These are phyloP conservation scores for Atractiella rhizophila DNA, from an alignment of 768 basidiomycete species.

Conservation along the genomic window DNA sequence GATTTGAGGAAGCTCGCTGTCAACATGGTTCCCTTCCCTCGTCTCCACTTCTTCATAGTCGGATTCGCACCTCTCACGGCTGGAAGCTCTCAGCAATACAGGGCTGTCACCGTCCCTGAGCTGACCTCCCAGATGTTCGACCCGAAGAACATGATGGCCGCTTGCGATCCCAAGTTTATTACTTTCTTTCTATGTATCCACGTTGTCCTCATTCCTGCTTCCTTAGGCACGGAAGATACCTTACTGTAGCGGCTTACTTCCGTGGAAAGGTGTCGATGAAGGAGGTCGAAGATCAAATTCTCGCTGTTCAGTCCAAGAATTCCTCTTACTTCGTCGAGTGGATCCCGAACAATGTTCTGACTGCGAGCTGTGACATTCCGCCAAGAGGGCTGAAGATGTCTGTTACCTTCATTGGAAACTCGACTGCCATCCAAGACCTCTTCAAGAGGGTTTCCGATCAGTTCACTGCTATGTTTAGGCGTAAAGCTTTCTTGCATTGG, in stretches of 20 bases:
- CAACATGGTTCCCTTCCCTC: slow-evolving; percentile 91
- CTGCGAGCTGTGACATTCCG: slow-evolving; percentile 19
- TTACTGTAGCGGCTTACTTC: slow-evolving; percentile 70
- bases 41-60: slow-evolving; percentile 86
- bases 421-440: slow-evolving; percentile 45
- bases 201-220: neutral
- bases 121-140: slow-evolving; percentile 48
- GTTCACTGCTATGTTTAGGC: slow-evolving; percentile 60
- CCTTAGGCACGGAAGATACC: slow-evolving; percentile 36
- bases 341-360: slow-evolving; percentile 24
- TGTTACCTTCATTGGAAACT: slow-evolving; percentile 25
- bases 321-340: slow-evolving; percentile 4
- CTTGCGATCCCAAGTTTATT: slow-evolving; percentile 55
- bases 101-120: slow-evolving; percentile 37
- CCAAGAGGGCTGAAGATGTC: slow-evolving; percentile 23
- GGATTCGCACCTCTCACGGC: slow-evolving; percentile 75
- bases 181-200: slow-evolving; percentile 19
- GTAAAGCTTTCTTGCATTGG: slow-evolving; percentile 68
- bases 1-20: slow-evolving; percentile 72
- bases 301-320: slow-evolving; percentile 37
- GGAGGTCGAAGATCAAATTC: slow-evolving; percentile 54
- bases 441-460: slow-evolving; percentile 47
- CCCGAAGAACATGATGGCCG: slow-evolving; percentile 51
- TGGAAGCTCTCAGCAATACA: slow-evolving; percentile 35
- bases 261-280: slow-evolving; percentile 52